A percentile compares a stretch with the other conserved stretches of the same genome.
Evolutionary conservation across 2,329 filamentous ascomycete genomes (phyloP).

Genomic region (Calycina marina): DNA sequence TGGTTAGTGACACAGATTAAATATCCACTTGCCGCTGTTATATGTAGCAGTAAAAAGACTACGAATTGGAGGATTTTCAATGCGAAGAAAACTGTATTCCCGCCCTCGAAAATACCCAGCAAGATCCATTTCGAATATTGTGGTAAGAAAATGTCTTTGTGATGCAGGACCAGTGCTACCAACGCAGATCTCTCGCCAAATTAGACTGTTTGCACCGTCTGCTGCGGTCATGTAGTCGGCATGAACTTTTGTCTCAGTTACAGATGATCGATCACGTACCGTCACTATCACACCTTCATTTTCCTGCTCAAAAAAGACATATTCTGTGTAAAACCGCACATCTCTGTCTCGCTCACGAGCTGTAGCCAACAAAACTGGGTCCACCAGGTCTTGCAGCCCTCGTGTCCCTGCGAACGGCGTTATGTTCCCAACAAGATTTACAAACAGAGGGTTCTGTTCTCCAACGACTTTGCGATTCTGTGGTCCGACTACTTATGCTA

Average conservation of each 20-base stretch:
- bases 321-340: conserved; percentile 22
- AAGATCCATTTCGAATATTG: conserved; percentile 23
- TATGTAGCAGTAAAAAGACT: conserved; percentile 17
- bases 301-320: conserved; percentile 14
- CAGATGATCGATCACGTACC: conserved; percentile 9
- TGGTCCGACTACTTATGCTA: conserved; percentile 11
- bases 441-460: conserved; percentile 3
- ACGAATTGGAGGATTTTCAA: conserved; percentile 12
- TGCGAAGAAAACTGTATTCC: conserved; percentile 23
- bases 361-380: conserved; percentile 24
- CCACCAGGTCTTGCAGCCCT: conserved; percentile 27
- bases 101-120: conserved; percentile 17
- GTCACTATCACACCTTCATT: conserved; percentile 17
- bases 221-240: conserved; percentile 26
- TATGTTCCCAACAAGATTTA: conserved; percentile 12
- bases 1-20: conserved; percentile 16
- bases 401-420: conserved; percentile 17
- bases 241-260: conserved; percentile 9
- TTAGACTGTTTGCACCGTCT: conserved; percentile 23
- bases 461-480: conserved; percentile 11
- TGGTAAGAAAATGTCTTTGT: conserved; percentile 23
- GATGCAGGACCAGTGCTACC: conserved; percentile 19
- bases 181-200: conserved; percentile 20
- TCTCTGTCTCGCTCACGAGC: conserved; percentile 24
- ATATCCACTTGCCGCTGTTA: conserved; percentile 17